Conservation (phyloP, 257 asterid species). For the Capsicum rhomboideum region DNA sequence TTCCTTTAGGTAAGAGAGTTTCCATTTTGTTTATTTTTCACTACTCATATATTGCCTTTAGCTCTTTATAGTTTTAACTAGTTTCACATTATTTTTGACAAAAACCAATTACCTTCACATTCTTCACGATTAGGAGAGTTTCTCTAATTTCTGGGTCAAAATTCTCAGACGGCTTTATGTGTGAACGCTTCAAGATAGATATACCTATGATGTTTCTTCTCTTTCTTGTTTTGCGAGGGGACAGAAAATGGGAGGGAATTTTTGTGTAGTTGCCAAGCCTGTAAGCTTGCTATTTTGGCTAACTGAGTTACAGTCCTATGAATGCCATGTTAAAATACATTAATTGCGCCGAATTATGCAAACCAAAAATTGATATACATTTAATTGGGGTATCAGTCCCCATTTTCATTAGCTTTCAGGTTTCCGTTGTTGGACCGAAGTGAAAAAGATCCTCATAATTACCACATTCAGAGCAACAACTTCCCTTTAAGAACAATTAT, state of each 20-base stretch:
- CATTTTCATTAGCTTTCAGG: not conserved
- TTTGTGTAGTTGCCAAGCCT: not conserved
- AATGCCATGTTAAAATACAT: not conserved
- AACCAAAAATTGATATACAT: not conserved
- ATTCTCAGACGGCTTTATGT: not conserved
- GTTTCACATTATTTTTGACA: not conserved
- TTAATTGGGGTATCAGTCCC: not conserved
- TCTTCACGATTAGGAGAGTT: not conserved
- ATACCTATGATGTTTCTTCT: not conserved
- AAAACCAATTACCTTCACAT: not conserved
- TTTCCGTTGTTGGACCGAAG: not conserved
- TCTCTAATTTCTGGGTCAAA: not conserved
- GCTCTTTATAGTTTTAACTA: not conserved
- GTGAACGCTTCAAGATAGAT: not conserved
- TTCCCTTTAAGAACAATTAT: not conserved
- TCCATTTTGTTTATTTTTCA: not conserved
- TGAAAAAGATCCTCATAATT: not conserved
- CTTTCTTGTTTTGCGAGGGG: not conserved
- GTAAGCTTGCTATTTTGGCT: not conserved
- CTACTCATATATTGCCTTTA: not conserved
- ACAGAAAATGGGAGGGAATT: not conserved
- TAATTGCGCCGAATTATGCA: not conserved
- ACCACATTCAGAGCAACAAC: not conserved
- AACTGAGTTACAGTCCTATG: not conserved
- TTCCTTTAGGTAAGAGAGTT: not conserved